A percentile compares a stretch with the other conserved stretches of the same genome.
These are phyloP conservation scores for Citrus maxima DNA, from an alignment of 345 rosid species.

Conservation along the genomic window DNA sequence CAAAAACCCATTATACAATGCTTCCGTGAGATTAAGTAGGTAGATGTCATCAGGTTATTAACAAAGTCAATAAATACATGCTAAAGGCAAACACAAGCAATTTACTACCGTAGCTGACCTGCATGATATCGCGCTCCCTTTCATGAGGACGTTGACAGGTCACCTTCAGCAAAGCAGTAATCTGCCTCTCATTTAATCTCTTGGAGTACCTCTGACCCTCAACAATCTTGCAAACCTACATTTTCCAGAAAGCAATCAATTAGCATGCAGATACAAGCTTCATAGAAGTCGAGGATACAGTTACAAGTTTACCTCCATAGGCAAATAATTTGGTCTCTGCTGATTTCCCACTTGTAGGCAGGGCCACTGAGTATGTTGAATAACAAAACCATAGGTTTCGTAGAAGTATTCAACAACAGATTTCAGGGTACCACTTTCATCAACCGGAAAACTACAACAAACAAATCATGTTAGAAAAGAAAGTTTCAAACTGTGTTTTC, in stretches of 20 bases:
- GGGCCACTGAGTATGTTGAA: constrained; percentile 78
- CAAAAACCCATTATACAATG: neutral
- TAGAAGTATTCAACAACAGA: constrained; percentile 84
- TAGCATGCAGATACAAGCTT: neutral
- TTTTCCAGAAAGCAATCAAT: neutral
- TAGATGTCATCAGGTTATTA: neutral
- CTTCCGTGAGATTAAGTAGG: neutral
- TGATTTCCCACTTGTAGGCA: constrained; percentile 95
- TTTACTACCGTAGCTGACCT: constrained; percentile 35
- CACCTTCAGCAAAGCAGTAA: constrained; percentile 81
- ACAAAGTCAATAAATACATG: neutral
- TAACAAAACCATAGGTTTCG: constrained; percentile 72
- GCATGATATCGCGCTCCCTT: constrained; percentile 74
- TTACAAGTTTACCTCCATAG: constrained; percentile 68
- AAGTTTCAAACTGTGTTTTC: neutral
- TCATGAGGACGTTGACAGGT: constrained; percentile 92
- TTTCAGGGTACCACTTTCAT: constrained; percentile 83
- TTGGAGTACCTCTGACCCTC: constrained; percentile 97
- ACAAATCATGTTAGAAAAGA: constrained; percentile 12
- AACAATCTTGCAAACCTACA: constrained; percentile 91
- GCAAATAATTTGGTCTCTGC: constrained; percentile 86
- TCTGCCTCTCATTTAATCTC: constrained; percentile 91
- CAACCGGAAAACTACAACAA: constrained; percentile 69
- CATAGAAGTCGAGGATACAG: neutral
- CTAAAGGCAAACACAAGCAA: neutral